A percentile compares a stretch with the other conserved stretches of the same genome.
Evolutionary conservation across 495 filamentous ascomycete genomes (phyloP).

Genomic region (Talaromyces ruber): DNA sequence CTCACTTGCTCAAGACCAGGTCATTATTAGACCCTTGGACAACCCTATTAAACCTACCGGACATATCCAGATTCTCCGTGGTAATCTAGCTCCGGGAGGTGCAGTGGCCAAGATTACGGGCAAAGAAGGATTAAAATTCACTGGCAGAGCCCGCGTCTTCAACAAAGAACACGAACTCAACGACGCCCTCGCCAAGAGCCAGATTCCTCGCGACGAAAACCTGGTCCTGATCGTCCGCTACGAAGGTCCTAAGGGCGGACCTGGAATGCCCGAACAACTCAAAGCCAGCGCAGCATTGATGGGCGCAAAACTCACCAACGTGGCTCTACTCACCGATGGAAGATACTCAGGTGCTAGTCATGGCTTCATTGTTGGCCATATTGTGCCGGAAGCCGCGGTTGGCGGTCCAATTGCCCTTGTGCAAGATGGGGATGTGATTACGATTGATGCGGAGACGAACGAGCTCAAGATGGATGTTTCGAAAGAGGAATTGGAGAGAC

Average conservation of each 20-base stretch:
- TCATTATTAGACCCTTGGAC: slow-evolving; percentile 71
- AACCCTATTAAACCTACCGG: slow-evolving; percentile 85
- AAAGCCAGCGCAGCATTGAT: slow-evolving; percentile 84
- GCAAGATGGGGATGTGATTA: slow-evolving; percentile 71
- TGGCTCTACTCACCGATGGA: slow-evolving; percentile 91
- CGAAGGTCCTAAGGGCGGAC: slow-evolving; percentile 91
- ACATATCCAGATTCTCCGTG: slow-evolving; percentile 81
- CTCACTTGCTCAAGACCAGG: slow-evolving; percentile 69
- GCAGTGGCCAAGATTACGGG: slow-evolving; percentile 98
- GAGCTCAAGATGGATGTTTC: slow-evolving; percentile 65
- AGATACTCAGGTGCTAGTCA: slow-evolving; percentile 85
- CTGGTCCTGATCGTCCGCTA: slow-evolving; percentile 92
- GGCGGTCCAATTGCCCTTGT: slow-evolving; percentile 79
- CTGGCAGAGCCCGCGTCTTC: slow-evolving; percentile 79
- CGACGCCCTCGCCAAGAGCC: slow-evolving; percentile 59
- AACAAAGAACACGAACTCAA: slow-evolving; percentile 79
- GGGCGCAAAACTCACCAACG: slow-evolving; percentile 81
- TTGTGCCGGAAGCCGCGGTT: slow-evolving; percentile 83
- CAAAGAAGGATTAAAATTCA: slow-evolving; percentile 81
- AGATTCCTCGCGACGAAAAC: slow-evolving; percentile 70
- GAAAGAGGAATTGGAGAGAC: slow-evolving; percentile 60
- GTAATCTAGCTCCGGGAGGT: slow-evolving; percentile 86
- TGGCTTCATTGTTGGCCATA: slow-evolving; percentile 94
- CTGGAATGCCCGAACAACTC: slow-evolving; percentile 97
- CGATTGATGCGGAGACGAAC: slow-evolving; percentile 79